phyloP scores from a whole-genome alignment of 2,329 filamentous ascomycete species.

The Hypoxylon sp. region DNA sequence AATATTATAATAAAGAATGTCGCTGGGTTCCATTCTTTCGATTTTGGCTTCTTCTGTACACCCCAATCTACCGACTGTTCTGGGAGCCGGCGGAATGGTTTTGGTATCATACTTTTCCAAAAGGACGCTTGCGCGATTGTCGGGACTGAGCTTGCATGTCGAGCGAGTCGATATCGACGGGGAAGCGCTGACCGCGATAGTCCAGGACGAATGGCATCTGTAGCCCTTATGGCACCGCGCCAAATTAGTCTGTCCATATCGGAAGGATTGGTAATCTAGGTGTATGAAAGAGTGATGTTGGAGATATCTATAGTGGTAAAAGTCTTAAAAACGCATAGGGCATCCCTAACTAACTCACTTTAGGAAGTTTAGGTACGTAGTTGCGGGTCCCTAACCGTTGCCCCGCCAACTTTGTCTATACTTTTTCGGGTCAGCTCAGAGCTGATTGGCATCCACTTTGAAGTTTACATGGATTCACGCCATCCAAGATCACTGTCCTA shows the following conservation, averaged over 20 bases:
- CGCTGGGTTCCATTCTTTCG: constrained; percentile 82
- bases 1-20: constrained; percentile 88
- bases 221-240: constrained; percentile 37
- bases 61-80: constrained; percentile 54
- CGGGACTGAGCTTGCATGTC: constrained; percentile 60
- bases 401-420: constrained; percentile 33
- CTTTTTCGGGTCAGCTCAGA: constrained; percentile 23
- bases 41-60: constrained; percentile 59
- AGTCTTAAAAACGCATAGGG: not conserved
- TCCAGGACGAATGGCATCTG: constrained; percentile 27
- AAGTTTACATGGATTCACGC: constrained; percentile 35
- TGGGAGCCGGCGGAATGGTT: constrained; percentile 69
- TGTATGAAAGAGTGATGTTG: not conserved
- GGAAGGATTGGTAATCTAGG: not conserved
- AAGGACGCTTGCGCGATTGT: constrained; percentile 71
- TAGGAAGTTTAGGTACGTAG: no score
- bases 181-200: constrained; percentile 11
- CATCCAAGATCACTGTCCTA: constrained; percentile 4
- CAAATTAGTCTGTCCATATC: constrained; percentile 41
- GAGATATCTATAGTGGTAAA: not conserved
- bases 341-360: not conserved
- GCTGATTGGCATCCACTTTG: constrained; percentile 23
- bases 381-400: constrained; percentile 12
- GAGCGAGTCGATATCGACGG: constrained; percentile 37
- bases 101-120: constrained; percentile 80